Evolutionary conservation across 1,139 yeast species (phyloP).

Genomic region (Geotrichum restrictum): DNA sequence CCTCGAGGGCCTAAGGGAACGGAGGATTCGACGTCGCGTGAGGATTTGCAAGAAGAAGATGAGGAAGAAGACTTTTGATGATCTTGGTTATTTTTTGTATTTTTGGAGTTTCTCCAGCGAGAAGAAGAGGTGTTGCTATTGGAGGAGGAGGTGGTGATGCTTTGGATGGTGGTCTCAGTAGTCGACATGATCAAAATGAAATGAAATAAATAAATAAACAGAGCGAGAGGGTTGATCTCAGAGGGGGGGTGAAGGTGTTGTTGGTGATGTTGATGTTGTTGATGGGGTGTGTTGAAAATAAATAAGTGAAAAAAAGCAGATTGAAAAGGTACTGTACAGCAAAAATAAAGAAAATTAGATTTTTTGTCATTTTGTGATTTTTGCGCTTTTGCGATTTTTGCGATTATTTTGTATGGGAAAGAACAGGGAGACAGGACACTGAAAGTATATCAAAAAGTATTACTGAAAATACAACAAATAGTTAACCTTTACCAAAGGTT

Average conservation of each 20-base stretch:
- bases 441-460: conserved; percentile 8
- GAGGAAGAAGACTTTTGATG: not conserved
- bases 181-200: conserved; percentile 8
- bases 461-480: too few relatives aligned
- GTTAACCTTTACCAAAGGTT: too few relatives aligned
- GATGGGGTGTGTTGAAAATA: not conserved
- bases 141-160: not conserved
- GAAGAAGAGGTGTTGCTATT: not conserved
- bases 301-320: not conserved
- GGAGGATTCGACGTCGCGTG: not conserved
- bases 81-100: not conserved
- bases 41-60: not conserved
- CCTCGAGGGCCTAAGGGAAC: conserved; percentile 12
- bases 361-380: too few relatives aligned
- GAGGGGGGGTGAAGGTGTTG: not conserved
- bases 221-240: not conserved
- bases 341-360: not conserved
- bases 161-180: conserved; percentile 3
- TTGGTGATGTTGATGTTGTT: not conserved
- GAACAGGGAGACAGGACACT: not conserved
- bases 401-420: not conserved
- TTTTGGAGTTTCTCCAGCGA: conserved; percentile 10
- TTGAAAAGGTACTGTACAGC: not conserved
- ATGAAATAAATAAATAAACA: not conserved
- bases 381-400: not conserved